Evolutionary conservation across 106 monocot genomes (phyloP).

Genomic region (Dendrobium nobile): DNA sequence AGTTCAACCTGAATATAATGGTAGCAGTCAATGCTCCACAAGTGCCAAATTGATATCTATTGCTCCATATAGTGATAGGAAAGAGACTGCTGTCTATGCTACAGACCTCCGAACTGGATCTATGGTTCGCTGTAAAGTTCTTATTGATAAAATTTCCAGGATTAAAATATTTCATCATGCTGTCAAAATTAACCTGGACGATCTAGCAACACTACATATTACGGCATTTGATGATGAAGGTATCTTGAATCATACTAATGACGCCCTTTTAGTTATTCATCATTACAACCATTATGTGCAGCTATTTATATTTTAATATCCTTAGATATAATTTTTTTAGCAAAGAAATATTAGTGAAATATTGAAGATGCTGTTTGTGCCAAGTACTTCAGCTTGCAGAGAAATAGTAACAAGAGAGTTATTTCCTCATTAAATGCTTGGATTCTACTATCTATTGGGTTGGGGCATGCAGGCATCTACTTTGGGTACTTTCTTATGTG

Average conservation of each 20-base stretch:
- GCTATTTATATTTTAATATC: not conserved
- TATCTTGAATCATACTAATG: slow-evolving; percentile 14
- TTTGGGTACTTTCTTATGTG: not conserved
- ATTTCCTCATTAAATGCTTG: not conserved
- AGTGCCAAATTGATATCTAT: slow-evolving; percentile 79
- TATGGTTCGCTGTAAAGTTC: slow-evolving; percentile 80
- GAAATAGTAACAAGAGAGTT: not conserved
- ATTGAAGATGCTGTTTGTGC: not conserved
- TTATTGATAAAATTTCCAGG: slow-evolving; percentile 72
- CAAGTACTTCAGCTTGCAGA: not conserved
- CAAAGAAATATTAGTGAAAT: not conserved
- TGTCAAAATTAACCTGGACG: slow-evolving; percentile 84
- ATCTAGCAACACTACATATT: slow-evolving; percentile 64
- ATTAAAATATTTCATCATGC: slow-evolving; percentile 95
- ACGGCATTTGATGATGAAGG: slow-evolving; percentile 93
- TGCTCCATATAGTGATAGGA: slow-evolving; percentile 65
- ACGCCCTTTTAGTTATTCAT: not conserved
- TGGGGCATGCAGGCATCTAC: not conserved
- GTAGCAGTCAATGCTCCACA: slow-evolving; percentile 63
- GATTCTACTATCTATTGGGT: not conserved
- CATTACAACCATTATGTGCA: not conserved
- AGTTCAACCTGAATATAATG: slow-evolving; percentile 87
- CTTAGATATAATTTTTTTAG: not conserved
- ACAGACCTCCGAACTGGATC: slow-evolving; percentile 51
- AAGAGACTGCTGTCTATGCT: slow-evolving; percentile 91